Evolutionary conservation across 805 yeast genomes (phyloP), one percentile per base, ranked within the genome.

Genomic region (Lipomyces japonicus): DNA sequence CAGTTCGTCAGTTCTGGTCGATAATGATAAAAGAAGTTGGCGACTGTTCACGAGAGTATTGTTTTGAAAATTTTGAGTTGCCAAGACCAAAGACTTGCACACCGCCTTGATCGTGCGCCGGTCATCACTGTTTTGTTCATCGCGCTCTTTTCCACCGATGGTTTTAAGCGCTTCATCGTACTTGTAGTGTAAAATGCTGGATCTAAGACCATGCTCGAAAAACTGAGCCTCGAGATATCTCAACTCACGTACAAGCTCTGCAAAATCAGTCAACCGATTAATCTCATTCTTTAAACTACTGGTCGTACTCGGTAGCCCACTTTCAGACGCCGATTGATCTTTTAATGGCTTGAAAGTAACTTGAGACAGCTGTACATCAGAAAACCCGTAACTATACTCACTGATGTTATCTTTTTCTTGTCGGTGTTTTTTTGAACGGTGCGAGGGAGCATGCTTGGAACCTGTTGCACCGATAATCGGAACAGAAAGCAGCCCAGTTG

Each of bases 171-270:
- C 24, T 10, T 48, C 42, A 26, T 34, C 30, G 21, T 51, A 51
- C 14, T 25, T 30, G 10, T 34, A 38, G 23, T 45, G 30, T 23
- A 51, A 23, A 10, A 44, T 28, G 14, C 25, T 14, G 6, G 55
- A 51, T 6, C 51, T 48, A 7, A 35, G 22, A 1, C 52, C 52
- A 14, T 48, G 42, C 39, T 30, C 46, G 4, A 44, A 22, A 43
- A 47, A 51, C 21, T 38, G 48, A 22, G 53, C 44, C 18, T 52
- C 53, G 16, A 52, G 37, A 30, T 38, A 30, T 19, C 24, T 23
- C 22, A 52, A 30, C 21, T 48, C 57, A n/a, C 23, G 34, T 23
- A 46, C 49, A 24, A 52, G 21, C 2, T 32, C 36, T 22, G 39
- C 44, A 39, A 45, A 39, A 28, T 28, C 12, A 9, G 32, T n/a